Base-by-base conservation (phyloP, 108 stramenopile species). In the Parmales sp. region DNA sequence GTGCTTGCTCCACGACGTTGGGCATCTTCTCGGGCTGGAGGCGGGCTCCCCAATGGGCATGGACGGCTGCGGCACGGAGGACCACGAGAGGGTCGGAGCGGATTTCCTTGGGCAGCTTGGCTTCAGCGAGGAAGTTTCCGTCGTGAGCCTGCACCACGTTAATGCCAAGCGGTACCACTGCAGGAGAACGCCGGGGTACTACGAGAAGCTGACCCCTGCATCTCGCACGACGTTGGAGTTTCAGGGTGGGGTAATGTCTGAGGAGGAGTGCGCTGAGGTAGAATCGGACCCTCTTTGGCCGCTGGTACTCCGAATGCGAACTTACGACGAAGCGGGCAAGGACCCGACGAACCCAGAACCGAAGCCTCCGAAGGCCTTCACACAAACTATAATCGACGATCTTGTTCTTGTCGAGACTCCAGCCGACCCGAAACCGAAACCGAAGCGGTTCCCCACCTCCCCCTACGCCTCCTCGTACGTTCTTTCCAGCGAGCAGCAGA, bases 261-360 rank as follows among this genome's bases (percentile, higher is more conserved):
- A 48, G 29, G 73, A 68, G 38, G 73, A 74, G 63, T 68, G 64
- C 16, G 26, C 0, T 1, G 64, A 51, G 16, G 60, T 66, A 38
- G 73, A 45, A 43, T 7, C 18, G 0, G 67, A 68, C 39, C 73
- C 73, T 37, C 43, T 64, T 23, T 44, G 45, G 51, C 64, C 64
- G 31, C 23, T 37, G 0, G 65, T 70, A 18, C 5, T 74, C 34
- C 45, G 69, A 37, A 74, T 74, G 73, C 45, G 73, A 16, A 66
- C 73, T 7, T 74, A 69, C 68, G 73, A 74, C 65, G 73, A 74
- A 43, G 49, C 44, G 5, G 73, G 68, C 25, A 74, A 74, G 65
- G 44, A 68, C 46, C 70, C 70, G 19, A 19, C 38, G 28, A 38
- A 65, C 18, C n/a, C n/a, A n/a, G 39, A 41, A 22, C 63, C 54